Conservation (phyloP, 2,329 filamentous ascomycete genomes). For the Colletotrichum destructivum region DNA sequence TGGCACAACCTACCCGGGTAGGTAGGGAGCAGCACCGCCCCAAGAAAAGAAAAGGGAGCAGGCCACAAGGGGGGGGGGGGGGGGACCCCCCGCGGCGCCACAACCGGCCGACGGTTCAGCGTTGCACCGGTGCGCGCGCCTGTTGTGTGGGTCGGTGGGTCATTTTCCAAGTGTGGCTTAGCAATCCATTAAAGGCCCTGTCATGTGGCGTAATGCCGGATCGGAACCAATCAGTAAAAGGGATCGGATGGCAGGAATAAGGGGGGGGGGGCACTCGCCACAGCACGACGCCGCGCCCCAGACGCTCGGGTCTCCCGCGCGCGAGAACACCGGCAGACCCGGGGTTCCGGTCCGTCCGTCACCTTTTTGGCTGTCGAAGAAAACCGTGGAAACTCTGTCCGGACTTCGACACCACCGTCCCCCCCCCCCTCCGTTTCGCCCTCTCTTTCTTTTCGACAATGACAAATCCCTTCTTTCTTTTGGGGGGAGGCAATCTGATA, state of each 20-base stretch:
- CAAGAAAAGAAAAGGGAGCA: too few species aligned
- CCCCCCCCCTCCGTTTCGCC: background rate
- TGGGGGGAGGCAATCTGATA: background rate
- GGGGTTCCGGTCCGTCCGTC: conserved; percentile 7
- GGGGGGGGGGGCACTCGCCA: background rate
- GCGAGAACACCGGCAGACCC: background rate
- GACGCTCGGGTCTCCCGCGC: conserved; percentile 14
- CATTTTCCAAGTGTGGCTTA: background rate
- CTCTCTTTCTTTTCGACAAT: background rate
- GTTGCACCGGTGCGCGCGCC: background rate
- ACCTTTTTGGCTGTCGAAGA: background rate
- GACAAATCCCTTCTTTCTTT: conserved; percentile 6
- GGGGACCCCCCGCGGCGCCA: background rate
- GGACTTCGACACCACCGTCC: conserved; percentile 10
- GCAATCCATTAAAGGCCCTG: background rate
- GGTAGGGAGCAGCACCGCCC: too few species aligned
- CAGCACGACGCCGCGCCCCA: background rate
- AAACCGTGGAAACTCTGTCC: conserved; percentile 9
- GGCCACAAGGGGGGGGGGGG: too few species aligned
- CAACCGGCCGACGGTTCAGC: conserved; percentile 14
- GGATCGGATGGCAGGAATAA: background rate
- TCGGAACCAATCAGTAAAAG: background rate
- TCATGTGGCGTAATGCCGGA: background rate
- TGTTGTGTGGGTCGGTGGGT: too few species aligned
- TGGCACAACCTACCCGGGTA: too few species aligned